These are phyloP conservation scores for Jackrogersella minutella DNA, from an alignment of 495 filamentous ascomycete species.

Conservation along the genomic window DNA sequence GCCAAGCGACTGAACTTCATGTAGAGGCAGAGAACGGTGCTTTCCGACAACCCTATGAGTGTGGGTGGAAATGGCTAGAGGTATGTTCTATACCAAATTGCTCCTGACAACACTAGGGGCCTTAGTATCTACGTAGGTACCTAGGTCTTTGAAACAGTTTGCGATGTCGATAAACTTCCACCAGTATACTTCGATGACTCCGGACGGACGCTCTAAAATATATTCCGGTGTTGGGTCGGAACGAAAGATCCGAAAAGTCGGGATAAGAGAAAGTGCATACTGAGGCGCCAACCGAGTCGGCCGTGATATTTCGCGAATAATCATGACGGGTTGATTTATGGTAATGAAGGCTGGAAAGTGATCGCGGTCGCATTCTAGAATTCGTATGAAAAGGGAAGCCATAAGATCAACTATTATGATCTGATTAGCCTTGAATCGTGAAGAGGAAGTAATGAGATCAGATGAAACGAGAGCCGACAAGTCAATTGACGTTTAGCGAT, in stretches of 20 bases:
- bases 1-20: no score
- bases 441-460: slow-evolving; percentile 19
- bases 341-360: neutral
- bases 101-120: no score
- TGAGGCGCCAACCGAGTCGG: neutral
- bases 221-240: neutral
- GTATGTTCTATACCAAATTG: no score
- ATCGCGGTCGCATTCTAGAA: neutral
- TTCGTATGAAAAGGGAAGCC: neutral
- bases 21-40: no score
- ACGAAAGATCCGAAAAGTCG: neutral
- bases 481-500: slow-evolving; percentile 14
- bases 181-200: no score
- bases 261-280: neutral
- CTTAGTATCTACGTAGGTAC: no score
- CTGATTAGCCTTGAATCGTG: slow-evolving; percentile 1
- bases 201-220: neutral
- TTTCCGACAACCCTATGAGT: no score
- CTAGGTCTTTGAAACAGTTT: no score
- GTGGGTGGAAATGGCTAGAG: no score
- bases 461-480: slow-evolving; percentile 24
- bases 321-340: neutral
- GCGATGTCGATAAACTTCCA: no score
- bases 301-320: no score
- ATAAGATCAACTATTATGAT: slow-evolving; percentile 30